Evolutionary conservation across 1,139 yeast species (phyloP).

Genomic region (Magnusiomyces tetraspermus): DNA sequence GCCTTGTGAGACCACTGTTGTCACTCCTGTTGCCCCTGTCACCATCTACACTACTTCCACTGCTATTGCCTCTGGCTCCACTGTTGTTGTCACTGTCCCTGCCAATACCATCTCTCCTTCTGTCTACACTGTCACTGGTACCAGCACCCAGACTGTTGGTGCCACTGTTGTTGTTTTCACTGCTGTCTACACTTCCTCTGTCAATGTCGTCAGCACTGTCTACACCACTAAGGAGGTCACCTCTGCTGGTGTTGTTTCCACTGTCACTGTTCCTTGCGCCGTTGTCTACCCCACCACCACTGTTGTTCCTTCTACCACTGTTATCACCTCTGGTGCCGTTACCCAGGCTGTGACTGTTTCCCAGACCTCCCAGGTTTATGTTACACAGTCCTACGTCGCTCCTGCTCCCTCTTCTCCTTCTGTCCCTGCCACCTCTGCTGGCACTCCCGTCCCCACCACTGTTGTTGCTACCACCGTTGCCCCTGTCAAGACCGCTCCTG

Average conservation of each 20-base stretch:
- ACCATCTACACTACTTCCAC: slow-evolving; percentile 4
- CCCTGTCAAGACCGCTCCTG: neutral
- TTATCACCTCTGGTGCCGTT: neutral
- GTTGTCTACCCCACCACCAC: slow-evolving; percentile 2
- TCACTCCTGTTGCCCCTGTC: slow-evolving; percentile 3
- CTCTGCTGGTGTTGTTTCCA: neutral
- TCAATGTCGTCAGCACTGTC: slow-evolving; percentile 1
- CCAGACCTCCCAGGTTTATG: neutral
- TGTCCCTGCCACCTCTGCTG: neutral
- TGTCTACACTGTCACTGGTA: neutral
- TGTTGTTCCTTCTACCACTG: neutral
- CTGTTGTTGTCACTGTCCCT: slow-evolving; percentile 2
- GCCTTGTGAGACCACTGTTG: slow-evolving; percentile 3
- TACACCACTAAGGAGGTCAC: neutral
- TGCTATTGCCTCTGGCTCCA: neutral
- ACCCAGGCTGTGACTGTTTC: neutral
- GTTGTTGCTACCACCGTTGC: neutral
- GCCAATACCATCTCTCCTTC: neutral
- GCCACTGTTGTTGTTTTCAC: neutral
- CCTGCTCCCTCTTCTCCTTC: neutral
- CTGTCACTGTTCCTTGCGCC: neutral
- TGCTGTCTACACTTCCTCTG: neutral
- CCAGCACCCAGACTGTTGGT: neutral
- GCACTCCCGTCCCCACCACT: neutral
- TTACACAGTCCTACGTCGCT: neutral